Percentiles rank a stretch among this genome's conserved stretches.
These are phyloP conservation scores for Zasmidium cellare DNA, from an alignment of 2,329 filamentous ascomycete species.

Conservation along the genomic window DNA sequence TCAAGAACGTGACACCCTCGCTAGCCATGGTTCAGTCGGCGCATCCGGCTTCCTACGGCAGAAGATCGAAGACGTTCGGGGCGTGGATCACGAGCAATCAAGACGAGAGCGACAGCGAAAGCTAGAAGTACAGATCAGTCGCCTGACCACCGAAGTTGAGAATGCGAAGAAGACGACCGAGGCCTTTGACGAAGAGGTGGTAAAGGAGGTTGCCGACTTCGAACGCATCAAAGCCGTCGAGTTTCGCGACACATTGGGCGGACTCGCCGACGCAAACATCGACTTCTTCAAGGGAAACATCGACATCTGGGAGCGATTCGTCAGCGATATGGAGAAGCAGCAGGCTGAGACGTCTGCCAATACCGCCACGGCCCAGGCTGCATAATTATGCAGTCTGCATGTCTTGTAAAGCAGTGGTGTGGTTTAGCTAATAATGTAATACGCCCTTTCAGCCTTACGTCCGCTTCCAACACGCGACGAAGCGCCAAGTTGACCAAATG, in stretches of 20 bases:
- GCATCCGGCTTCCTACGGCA: conserved; percentile 86
- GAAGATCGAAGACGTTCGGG: conserved; percentile 95
- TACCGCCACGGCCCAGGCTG: background rate
- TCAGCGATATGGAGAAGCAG: conserved; percentile 66
- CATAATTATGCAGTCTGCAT: background rate
- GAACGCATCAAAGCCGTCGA: conserved; percentile 94
- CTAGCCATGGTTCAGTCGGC: conserved; percentile 59
- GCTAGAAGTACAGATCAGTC: conserved; percentile 88
- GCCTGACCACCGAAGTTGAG: conserved; percentile 86
- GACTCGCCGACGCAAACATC: conserved; percentile 80
- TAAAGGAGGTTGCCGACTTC: conserved; percentile 89
- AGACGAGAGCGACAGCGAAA: conserved; percentile 84
- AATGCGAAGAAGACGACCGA: conserved; percentile 82
- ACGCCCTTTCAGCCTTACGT: background rate
- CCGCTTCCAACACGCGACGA: background rate
- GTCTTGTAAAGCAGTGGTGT: no score
- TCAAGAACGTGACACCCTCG: conserved; percentile 77
- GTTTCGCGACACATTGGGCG: conserved; percentile 83
- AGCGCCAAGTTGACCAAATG: no score
- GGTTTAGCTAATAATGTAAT: background rate
- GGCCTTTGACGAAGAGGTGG: conserved; percentile 93
- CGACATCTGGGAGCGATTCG: conserved; percentile 83
- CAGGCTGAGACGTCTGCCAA: conserved; percentile 9
- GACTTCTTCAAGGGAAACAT: conserved; percentile 80
- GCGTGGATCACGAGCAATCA: conserved; percentile 92